These are phyloP conservation scores for Eimeria zaria DNA, from an alignment of 169 alveolate species.

Conservation along the genomic window DNA sequence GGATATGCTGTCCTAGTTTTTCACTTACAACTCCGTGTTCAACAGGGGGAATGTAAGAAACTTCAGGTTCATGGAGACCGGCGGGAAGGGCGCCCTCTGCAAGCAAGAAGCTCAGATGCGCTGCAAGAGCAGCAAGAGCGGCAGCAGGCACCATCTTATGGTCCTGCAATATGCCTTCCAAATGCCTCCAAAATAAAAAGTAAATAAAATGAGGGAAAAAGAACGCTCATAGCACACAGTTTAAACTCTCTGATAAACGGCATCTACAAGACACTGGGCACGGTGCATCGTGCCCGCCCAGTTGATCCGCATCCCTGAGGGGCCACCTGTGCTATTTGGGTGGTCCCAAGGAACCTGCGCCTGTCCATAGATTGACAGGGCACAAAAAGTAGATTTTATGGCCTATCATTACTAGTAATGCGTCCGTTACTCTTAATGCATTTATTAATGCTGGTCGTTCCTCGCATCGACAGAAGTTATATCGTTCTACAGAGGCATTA, in stretches of 20 bases:
- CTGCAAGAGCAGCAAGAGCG: slow-evolving; percentile 18
- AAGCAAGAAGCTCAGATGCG: background rate
- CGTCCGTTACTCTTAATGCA: background rate
- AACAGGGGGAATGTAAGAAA: background rate
- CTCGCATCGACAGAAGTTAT: background rate
- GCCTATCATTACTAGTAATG: background rate
- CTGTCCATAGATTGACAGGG: background rate
- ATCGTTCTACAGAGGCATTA: background rate
- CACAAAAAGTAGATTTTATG: background rate
- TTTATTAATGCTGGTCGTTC: background rate
- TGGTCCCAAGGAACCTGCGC: background rate
- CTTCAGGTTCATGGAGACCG: no score
- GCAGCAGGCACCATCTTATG: background rate
- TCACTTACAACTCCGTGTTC: background rate
- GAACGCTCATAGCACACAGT: no score
- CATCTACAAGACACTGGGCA: background rate
- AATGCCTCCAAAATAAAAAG: background rate
- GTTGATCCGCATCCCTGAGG: background rate
- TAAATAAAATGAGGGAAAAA: background rate
- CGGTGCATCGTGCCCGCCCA: background rate
- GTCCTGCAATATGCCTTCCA: background rate
- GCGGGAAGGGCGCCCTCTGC: background rate
- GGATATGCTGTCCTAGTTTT: background rate
- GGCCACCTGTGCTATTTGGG: background rate
- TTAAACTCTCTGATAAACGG: background rate